Conservation (phyloP, 305 asterid genomes). For the Fraxinus latifolia region DNA sequence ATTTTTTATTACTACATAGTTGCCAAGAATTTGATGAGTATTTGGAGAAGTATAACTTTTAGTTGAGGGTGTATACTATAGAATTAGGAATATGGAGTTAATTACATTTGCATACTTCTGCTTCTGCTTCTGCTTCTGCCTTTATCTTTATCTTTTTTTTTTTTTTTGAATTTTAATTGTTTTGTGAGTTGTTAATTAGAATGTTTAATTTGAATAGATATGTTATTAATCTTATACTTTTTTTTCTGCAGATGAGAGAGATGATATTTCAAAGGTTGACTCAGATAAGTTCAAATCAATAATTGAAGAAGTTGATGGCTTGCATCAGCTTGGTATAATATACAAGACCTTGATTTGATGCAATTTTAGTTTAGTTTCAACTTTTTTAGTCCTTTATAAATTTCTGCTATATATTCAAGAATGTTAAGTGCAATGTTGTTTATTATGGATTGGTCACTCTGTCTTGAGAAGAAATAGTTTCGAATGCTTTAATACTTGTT, state of each 20-base stretch:
- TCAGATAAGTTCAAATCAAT: constrained; percentile 62
- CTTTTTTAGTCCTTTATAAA: not conserved
- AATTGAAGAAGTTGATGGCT: constrained; percentile 67
- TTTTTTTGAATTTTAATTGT: not conserved
- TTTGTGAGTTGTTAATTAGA: not conserved
- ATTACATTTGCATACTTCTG: not conserved
- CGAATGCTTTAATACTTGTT: not conserved
- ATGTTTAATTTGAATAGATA: not conserved
- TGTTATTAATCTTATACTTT: not conserved
- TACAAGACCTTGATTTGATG: not conserved
- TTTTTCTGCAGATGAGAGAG: constrained; percentile 67
- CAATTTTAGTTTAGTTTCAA: not conserved
- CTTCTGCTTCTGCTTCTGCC: not conserved
- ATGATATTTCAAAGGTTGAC: constrained; percentile 59
- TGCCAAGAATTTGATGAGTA: not conserved
- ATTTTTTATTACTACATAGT: too few relatives aligned
- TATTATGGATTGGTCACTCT: not conserved
- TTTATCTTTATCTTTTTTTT: too few relatives aligned
- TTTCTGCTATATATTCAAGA: not conserved
- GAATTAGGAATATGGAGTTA: not conserved
- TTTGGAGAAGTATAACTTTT: too few relatives aligned
- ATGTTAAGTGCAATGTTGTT: not conserved
- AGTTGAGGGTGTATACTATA: not conserved
- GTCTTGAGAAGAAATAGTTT: not conserved
- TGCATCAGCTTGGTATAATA: constrained; percentile 74